Base-by-base conservation (phyloP, 306 rosid species). In the Castanea crenata region DNA sequence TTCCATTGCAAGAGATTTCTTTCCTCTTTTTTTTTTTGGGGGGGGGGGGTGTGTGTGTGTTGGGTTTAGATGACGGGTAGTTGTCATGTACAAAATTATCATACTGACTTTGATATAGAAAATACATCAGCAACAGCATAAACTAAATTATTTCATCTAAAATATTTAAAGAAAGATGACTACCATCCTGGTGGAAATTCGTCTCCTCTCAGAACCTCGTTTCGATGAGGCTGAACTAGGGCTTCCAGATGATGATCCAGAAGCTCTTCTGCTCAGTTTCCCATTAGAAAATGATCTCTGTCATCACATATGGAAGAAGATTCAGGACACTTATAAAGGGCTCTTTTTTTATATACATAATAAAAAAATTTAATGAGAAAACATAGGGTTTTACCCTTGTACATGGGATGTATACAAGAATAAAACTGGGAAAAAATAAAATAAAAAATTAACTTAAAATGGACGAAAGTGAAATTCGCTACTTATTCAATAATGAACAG, bases 151-250 rank as follows among this genome's bases (percentile, higher is more conserved):
- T 23, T 71, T 62, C 44, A n/a, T 44, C 58, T 23, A 64, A 52
- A 6, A 41, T 59, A 68, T 73, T 20, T 49, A 67, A 16, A 78
- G 32, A 80, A 54, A 77, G 64, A 79, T 4, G 34, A 11, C 49
- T 86, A 92, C 97, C 97, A 90, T 85, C 73, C 85, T 73, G 44
- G 92, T 82, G 79, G 94, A 79, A 79, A 84, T 86, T 82, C 83
- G 88, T 81, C 86, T 86, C 89, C 82, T 86, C 75, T 88, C 92
- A 21, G 86, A 80, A 80, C 94, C 89, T 44, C 87, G 86, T 83
- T 88, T 90, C 25, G 87, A 72, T 69, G 82, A 49, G 70, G 85
- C 64, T 29, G 86, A 86, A 82, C 85, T 64, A 73, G 85, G 77
- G 84, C 81, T 82, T 56, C 88, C 86, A 71, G 84, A 76, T 62